phyloP scores from a whole-genome alignment of 495 filamentous ascomycete genomes.

The Trichoderma erinaceum region DNA sequence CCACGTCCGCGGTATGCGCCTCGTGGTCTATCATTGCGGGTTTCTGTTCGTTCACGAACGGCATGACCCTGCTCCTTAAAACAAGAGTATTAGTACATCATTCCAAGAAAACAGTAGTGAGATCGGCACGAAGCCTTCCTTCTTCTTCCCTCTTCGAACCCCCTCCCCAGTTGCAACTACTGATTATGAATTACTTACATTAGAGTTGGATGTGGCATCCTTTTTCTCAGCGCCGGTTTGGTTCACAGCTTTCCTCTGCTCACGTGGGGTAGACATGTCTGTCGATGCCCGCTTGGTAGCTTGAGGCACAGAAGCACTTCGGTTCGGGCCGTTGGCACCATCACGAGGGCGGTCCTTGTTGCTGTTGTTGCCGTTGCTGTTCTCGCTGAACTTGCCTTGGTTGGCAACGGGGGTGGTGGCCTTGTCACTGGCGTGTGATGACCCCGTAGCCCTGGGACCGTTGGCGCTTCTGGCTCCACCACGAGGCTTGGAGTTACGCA shows the following conservation, averaged over 20 bases:
- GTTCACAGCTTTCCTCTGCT: conserved; percentile 37
- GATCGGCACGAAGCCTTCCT: conserved; percentile 9
- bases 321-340: conserved; percentile 17
- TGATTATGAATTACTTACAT: conserved; percentile 24
- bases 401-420: conserved; percentile 17
- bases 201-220: conserved; percentile 19
- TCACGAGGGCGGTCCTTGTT: conserved; percentile 13
- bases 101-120: not conserved
- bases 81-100: conserved; percentile 10
- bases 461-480: conserved; percentile 47
- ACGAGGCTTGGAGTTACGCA: conserved; percentile 54
- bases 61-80: conserved; percentile 24
- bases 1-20: conserved; percentile 36
- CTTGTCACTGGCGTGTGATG: conserved; percentile 25
- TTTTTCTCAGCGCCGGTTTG: conserved; percentile 34
- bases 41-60: conserved; percentile 28
- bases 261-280: conserved; percentile 36
- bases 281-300: conserved; percentile 42
- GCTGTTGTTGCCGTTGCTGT: conserved; percentile 14
- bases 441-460: conserved; percentile 30
- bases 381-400: conserved; percentile 5
- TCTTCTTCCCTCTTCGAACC: conserved; percentile 9
- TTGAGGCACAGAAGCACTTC: conserved; percentile 22
- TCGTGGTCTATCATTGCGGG: conserved; percentile 34
- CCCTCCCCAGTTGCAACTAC: not conserved